Conservation (phyloP, 768 basidiomycete genomes). For the Cubamyces sp. region DNA sequence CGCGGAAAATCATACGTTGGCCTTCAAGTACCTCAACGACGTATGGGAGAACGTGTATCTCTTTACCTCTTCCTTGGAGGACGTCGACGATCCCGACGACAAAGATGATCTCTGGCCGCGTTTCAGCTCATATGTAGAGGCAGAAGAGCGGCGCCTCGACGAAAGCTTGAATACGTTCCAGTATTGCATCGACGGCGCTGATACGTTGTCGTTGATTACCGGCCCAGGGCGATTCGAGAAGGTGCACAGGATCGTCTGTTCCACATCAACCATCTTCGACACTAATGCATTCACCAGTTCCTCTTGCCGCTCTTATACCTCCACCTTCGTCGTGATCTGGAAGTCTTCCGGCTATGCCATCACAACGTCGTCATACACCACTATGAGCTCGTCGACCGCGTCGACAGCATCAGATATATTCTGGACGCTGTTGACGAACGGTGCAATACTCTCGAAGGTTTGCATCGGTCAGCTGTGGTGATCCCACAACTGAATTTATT, state of each 20-base stretch:
- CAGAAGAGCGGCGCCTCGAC: constrained; percentile 32
- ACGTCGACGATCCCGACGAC: constrained; percentile 1
- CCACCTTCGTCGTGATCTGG: too few relatives aligned
- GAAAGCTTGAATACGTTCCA: constrained; percentile 32
- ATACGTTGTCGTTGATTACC: constrained; percentile 34
- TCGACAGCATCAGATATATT: too few relatives aligned
- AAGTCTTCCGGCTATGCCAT: constrained; percentile 18
- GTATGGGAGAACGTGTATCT: neutral
- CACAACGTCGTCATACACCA: constrained; percentile 50
- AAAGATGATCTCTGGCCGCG: too few relatives aligned
- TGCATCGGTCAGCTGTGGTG: too few relatives aligned
- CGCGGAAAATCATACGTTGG: constrained; percentile 23
- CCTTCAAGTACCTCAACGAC: constrained; percentile 32
- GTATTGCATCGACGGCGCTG: constrained; percentile 37
- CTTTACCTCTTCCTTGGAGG: constrained; percentile 8
- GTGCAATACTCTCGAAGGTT: too few relatives aligned
- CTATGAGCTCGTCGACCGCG: constrained; percentile 36
- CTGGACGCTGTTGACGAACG: too few relatives aligned
- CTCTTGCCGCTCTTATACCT: too few relatives aligned
- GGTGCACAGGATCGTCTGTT: constrained; percentile 14
- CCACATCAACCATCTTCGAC: neutral
- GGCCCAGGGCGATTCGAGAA: constrained; percentile 40
- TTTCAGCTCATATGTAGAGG: neutral
- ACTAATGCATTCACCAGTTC: neutral
- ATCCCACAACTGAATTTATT: too few relatives aligned